Conservation (phyloP, 2,329 filamentous ascomycete genomes). For the Orbilia quercus region DNA sequence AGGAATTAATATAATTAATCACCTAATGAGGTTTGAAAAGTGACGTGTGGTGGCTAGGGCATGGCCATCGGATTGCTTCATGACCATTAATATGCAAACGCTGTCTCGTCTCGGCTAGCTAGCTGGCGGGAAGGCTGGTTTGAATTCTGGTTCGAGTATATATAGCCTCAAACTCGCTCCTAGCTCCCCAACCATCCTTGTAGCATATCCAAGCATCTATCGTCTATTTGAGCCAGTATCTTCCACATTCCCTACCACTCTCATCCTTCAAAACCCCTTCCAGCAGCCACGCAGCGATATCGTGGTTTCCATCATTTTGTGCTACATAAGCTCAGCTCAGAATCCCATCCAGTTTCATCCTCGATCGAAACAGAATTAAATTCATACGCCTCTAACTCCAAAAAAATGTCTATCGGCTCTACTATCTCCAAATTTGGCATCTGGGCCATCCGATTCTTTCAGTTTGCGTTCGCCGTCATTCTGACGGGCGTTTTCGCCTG, state of each 20-base stretch:
- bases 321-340: no score
- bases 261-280: not conserved
- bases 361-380: no score
- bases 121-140: constrained; percentile 9
- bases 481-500: constrained; percentile 58
- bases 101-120: not conserved
- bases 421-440: constrained; percentile 42
- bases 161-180: constrained; percentile 29
- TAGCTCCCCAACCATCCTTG: not conserved
- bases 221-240: not conserved
- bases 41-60: constrained; percentile 24
- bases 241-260: not conserved
- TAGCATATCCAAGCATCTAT: not conserved
- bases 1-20: no score
- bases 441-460: constrained; percentile 58
- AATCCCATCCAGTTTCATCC: no score
- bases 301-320: no score
- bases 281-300: no score
- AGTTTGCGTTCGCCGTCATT: constrained; percentile 58
- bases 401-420: constrained; percentile 37
- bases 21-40: not conserved
- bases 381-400: not conserved
- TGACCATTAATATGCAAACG: constrained; percentile 11
- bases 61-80: constrained; percentile 7
- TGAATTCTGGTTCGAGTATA: not conserved